Evolutionary conservation across 192 early-diverging fungal species (phyloP).

Genomic region (Coemansia sp.): DNA sequence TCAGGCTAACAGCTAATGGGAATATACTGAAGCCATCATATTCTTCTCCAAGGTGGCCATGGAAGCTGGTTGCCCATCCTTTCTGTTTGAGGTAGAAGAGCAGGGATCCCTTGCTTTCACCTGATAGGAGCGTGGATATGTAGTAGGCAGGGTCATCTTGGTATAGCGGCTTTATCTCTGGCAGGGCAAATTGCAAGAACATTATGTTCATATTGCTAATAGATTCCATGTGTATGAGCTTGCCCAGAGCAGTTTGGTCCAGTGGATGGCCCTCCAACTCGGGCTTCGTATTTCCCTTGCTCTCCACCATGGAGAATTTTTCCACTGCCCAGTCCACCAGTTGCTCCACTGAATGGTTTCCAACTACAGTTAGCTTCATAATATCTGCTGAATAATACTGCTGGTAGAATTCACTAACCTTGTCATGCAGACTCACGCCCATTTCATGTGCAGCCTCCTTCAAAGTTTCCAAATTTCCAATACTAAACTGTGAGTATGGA

Average conservation of each 20-base stretch:
- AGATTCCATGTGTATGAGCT: constrained; percentile 51
- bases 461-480: constrained; percentile 79
- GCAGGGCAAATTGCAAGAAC: neutral
- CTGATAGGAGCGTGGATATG: neutral
- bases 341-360: constrained; percentile 71
- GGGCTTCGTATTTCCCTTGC: constrained; percentile 62
- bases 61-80: neutral
- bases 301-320: constrained; percentile 73
- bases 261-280: constrained; percentile 65
- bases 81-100: neutral
- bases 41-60: neutral
- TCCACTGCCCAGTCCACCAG: constrained; percentile 74
- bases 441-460: constrained; percentile 22
- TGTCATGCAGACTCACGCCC: constrained; percentile 20
- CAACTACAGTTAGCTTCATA: constrained; percentile 86
- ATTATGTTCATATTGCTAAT: neutral
- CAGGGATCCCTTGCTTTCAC: neutral
- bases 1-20: neutral
- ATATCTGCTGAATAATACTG: constrained; percentile 88
- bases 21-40: neutral
- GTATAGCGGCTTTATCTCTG: neutral
- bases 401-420: constrained; percentile 76
- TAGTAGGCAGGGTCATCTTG: neutral
- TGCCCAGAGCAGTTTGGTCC: constrained; percentile 64
- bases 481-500: constrained; percentile 24